Evolutionary conservation across 305 asterid species (phyloP).

Genomic region (Solanum hybrid): DNA sequence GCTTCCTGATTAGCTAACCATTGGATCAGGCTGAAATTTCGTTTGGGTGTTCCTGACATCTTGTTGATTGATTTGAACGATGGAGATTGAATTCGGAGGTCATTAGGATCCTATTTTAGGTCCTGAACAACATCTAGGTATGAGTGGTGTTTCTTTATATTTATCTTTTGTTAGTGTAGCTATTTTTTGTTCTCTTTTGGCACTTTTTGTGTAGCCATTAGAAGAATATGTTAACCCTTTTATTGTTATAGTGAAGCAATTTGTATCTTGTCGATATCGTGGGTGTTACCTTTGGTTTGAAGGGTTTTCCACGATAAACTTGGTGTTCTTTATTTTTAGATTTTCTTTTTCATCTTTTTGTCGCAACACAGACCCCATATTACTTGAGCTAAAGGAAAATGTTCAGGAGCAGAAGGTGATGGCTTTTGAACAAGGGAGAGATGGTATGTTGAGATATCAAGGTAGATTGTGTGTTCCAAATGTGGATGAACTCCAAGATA

Average conservation of each 20-base stretch:
- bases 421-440: too few species aligned
- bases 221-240: too few species aligned
- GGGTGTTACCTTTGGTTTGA: background rate
- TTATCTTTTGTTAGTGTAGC: background rate
- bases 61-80: background rate
- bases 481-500: too few species aligned
- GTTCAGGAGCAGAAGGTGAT: too few species aligned
- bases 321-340: background rate
- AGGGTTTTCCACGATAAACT: background rate
- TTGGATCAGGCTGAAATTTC: background rate
- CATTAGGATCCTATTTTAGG: background rate
- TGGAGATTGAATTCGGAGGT: background rate
- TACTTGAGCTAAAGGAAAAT: too few species aligned
- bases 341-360: background rate
- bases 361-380: background rate
- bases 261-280: background rate
- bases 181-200: background rate
- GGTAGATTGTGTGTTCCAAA: too few species aligned
- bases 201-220: background rate
- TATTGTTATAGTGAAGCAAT: background rate
- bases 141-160: background rate
- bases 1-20: background rate
- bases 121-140: background rate
- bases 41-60: background rate
- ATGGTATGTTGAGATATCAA: too few species aligned